These are phyloP conservation scores for Camellia japonica DNA, from an alignment of 148 eudicot genomes.

Conservation along the genomic window DNA sequence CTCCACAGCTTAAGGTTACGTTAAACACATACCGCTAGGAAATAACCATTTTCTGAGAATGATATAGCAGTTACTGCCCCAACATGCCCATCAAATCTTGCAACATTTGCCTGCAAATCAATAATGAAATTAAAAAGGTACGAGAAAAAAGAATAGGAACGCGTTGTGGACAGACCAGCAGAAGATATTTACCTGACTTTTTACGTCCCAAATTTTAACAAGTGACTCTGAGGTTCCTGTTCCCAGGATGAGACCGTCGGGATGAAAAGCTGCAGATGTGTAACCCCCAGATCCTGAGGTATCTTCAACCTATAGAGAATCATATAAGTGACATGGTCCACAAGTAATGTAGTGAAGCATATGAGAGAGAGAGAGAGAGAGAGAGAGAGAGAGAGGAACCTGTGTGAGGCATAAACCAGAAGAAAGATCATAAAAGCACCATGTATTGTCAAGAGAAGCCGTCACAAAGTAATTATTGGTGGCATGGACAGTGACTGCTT, in stretches of 20 bases:
- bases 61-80: conserved; percentile 91
- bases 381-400: conserved; percentile 38
- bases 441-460: conserved; percentile 86
- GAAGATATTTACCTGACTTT: conserved; percentile 64
- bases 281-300: conserved; percentile 73
- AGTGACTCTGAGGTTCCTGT: conserved; percentile 85
- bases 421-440: conserved; percentile 95
- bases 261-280: conserved; percentile 95
- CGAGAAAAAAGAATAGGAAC: not conserved
- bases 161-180: not conserved
- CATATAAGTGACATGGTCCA: not conserved
- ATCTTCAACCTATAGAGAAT: conserved; percentile 64
- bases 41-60: conserved; percentile 97
- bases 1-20: no score
- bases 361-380: not conserved
- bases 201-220: conserved; percentile 97
- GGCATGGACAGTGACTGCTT: conserved; percentile 91
- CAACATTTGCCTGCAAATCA: conserved; percentile 67
- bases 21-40: conserved; percentile 65
- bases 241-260: conserved; percentile 98
- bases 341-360: not conserved
- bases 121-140: not conserved
- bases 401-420: conserved; percentile 83
- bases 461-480: conserved; percentile 83
- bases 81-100: conserved; percentile 81